These are phyloP conservation scores for Gnaphalium uliginosum DNA, from an alignment of 129 eudicot species.

Conservation along the genomic window DNA sequence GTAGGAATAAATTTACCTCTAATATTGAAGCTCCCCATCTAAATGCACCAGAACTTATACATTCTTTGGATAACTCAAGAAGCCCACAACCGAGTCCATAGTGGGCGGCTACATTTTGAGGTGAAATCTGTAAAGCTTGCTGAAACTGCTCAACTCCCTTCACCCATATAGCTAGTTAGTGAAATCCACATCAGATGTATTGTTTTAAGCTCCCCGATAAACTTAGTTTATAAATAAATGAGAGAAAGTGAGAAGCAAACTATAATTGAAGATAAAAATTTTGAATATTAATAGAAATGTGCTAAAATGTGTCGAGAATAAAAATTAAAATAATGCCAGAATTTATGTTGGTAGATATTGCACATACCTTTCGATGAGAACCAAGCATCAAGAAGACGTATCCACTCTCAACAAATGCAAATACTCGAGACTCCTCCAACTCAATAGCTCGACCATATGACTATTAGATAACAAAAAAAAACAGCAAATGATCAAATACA, in stretches of 20 bases:
- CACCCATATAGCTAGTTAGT: conserved; percentile 36
- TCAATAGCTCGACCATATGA: conserved; percentile 93
- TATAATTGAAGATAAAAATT: neutral
- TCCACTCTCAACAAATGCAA: conserved; percentile 94
- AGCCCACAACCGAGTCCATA: conserved; percentile 91
- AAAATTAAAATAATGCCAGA: neutral
- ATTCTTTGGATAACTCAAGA: conserved; percentile 85
- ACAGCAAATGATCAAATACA: conserved; percentile 21
- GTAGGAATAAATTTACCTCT: conserved; percentile 53
- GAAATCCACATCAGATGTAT: conserved; percentile 26
- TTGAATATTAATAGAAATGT: conserved; percentile 1
- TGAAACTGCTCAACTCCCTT: conserved; percentile 91
- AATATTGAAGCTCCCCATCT: conserved; percentile 93
- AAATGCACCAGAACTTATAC: conserved; percentile 74
- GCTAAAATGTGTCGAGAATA: conserved; percentile 12
- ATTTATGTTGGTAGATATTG: conserved; percentile 11
- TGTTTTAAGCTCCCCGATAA: conserved; percentile 10
- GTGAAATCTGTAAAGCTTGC: conserved; percentile 71
- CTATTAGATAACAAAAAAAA: conserved; percentile 40
- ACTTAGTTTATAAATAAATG: neutral
- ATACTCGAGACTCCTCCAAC: conserved; percentile 78
- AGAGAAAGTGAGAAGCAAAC: conserved; percentile 11
- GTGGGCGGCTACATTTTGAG: conserved; percentile 66
- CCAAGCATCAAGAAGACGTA: conserved; percentile 87
- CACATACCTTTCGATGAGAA: conserved; percentile 75